Evolutionary conservation across 2,329 filamentous ascomycete species (phyloP).

Genomic region (Claviceps capensis): DNA sequence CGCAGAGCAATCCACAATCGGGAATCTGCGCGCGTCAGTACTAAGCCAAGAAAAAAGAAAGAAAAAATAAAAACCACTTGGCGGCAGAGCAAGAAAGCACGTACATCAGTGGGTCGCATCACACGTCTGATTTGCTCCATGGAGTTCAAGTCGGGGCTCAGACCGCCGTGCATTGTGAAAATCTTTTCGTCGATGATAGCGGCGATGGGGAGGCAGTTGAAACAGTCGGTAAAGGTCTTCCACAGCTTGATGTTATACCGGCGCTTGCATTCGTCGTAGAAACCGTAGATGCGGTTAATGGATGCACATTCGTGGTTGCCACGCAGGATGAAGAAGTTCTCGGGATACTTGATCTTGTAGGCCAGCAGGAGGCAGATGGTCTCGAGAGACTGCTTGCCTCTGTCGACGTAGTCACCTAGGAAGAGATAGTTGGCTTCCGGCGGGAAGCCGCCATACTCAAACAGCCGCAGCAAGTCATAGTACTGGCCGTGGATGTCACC

Average conservation of each 20-base stretch:
- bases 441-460: conserved; percentile 96
- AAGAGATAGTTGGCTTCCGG: conserved; percentile 99
- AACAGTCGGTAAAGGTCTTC: conserved; percentile 99
- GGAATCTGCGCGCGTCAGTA: conserved; percentile 57
- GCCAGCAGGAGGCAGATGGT: conserved; percentile 93
- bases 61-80: background rate
- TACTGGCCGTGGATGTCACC: conserved; percentile 99
- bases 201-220: conserved; percentile 96
- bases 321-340: conserved; percentile 98
- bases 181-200: conserved; percentile 99
- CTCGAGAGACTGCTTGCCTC: conserved; percentile 97
- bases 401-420: conserved; percentile 96
- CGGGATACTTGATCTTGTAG: conserved; percentile 99
- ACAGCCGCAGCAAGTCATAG: conserved; percentile 91
- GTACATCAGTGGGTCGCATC: conserved; percentile 96
- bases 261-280: conserved; percentile 99
- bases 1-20: conserved; percentile 92
- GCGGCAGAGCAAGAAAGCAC: conserved; percentile 24
- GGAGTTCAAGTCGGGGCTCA: conserved; percentile 94
- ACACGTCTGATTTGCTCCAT: conserved; percentile 99
- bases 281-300: conserved; percentile 98
- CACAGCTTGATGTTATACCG: conserved; percentile 98
- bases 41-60: background rate
- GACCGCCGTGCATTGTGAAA: conserved; percentile 97
- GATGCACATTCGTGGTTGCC: conserved; percentile 98